Conservation (phyloP, 768 basidiomycete species). For the Albatrellus ellisii region DNA sequence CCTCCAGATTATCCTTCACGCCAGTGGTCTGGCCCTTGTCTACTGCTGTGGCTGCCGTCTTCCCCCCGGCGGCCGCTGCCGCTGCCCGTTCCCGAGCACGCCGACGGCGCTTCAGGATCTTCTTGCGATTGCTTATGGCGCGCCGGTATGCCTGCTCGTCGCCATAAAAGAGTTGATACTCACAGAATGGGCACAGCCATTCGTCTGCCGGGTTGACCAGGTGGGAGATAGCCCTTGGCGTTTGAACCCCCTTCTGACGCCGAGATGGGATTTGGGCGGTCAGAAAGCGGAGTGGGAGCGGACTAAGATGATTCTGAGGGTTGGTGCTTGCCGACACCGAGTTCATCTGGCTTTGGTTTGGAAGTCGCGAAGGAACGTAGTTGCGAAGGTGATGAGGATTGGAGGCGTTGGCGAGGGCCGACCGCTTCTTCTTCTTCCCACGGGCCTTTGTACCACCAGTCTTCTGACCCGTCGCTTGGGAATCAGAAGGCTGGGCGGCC, state of each 20-base stretch:
- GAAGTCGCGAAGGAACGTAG: constrained; percentile 79
- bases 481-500: constrained; percentile 26
- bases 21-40: constrained; percentile 26
- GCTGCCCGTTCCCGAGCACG: constrained; percentile 60
- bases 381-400: constrained; percentile 94
- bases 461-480: constrained; percentile 16
- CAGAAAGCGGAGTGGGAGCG: constrained; percentile 53
- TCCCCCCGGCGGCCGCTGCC: constrained; percentile 35
- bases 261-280: constrained; percentile 51
- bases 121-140: constrained; percentile 61
- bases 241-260: constrained; percentile 18
- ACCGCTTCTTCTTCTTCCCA: constrained; percentile 88
- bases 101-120: constrained; percentile 57
- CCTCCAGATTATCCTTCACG: constrained; percentile 18
- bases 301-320: constrained; percentile 39
- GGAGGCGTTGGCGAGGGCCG: constrained; percentile 80
- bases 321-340: constrained; percentile 26
- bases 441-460: constrained; percentile 17
- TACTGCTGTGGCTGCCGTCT: constrained; percentile 10
- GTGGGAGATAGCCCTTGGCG: constrained; percentile 19
- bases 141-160: constrained; percentile 52
- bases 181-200: constrained; percentile 92
- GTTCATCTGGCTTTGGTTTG: constrained; percentile 27
- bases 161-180: constrained; percentile 88
- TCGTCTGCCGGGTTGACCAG: constrained; percentile 62